Base-by-base conservation (phyloP, 2,329 filamentous ascomycete genomes). In the Alternaria atra region DNA sequence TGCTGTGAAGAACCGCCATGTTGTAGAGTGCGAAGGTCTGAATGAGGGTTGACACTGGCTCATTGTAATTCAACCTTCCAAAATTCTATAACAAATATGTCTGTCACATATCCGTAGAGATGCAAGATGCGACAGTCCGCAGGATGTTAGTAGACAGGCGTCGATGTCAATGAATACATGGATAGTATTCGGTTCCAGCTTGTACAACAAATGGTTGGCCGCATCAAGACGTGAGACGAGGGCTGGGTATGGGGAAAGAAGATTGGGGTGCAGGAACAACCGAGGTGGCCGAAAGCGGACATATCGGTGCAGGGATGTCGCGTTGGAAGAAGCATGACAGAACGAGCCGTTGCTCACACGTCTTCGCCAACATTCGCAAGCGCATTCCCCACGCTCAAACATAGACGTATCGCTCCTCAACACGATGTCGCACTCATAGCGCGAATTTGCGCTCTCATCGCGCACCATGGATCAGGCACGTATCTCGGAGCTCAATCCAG, bases 401-500 rank as follows among this genome's bases (percentile, higher is more conserved):
- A 25, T 40, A 25, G 32, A 30, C 17, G 25, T 32, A n/a, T 32
- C 27, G 17, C 52, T 30, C 29, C 32, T 34, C 17, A 23, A 15
- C 37, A 55, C 13, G 17, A 65, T 65, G 63, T 50, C 32, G 23
- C 44, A 17, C 17, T 46, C 47, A 55, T 64, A 69, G 57, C 43
- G 52, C 23, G 4, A 46, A 34, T 27, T 15, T n/a, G 60, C 63
- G 63, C 63, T 51, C 20, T 20, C 34, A 15, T 42, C 8, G 58
- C 62, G 61, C 55, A 55, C 29, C 51, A 79, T 78, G 76, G 72
- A 75, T 48, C 64, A 57, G 15, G 51, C 72, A 30, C 68, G 68
- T 29, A 79, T 80, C 34, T 66, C 76, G 10, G 68, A 74, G 61
- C 70, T 79, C 57, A 62, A 59, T 34, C 77, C 77, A 40, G 65